Evolutionary conservation across 441 rosid genomes (phyloP).

Genomic region (Eutrema salsugineum): DNA sequence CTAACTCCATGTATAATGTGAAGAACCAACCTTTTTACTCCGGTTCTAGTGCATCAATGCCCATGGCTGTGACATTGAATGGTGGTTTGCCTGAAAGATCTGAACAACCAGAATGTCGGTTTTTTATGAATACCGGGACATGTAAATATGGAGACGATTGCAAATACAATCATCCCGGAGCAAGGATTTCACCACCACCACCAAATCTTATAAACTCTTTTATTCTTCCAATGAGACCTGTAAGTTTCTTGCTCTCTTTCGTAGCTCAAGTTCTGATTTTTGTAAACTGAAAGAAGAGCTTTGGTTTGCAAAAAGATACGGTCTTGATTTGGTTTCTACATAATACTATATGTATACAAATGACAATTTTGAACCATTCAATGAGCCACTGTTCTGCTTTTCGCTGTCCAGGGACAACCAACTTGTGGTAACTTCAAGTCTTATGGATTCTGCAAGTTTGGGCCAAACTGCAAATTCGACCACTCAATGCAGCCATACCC

Average conservation of each 20-base stretch:
- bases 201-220: slow-evolving; percentile 37
- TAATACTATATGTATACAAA: background rate
- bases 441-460: slow-evolving; percentile 69
- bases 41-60: slow-evolving; percentile 7
- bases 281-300: background rate
- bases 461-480: slow-evolving; percentile 69
- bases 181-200: slow-evolving; percentile 37
- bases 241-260: slow-evolving; percentile 37
- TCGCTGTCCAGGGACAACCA: slow-evolving; percentile 58
- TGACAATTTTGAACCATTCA: background rate
- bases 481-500: slow-evolving; percentile 58
- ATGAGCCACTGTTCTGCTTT: slow-evolving; percentile 4
- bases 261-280: background rate
- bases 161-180: slow-evolving; percentile 71
- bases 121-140: slow-evolving; percentile 67
- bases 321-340: background rate
- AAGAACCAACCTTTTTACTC: slow-evolving; percentile 23
- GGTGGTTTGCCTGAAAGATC: slow-evolving; percentile 52
- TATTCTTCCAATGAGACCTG: slow-evolving; percentile 69
- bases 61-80: slow-evolving; percentile 28
- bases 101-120: slow-evolving; percentile 71
- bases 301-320: background rate
- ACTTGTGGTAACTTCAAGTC: slow-evolving; percentile 53
- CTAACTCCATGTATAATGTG: slow-evolving; percentile 26
- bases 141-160: slow-evolving; percentile 80